Evolutionary conservation across 345 rosid genomes (phyloP), one percentile per base, ranked within the genome.

Genomic region (Microcos paniculata): DNA sequence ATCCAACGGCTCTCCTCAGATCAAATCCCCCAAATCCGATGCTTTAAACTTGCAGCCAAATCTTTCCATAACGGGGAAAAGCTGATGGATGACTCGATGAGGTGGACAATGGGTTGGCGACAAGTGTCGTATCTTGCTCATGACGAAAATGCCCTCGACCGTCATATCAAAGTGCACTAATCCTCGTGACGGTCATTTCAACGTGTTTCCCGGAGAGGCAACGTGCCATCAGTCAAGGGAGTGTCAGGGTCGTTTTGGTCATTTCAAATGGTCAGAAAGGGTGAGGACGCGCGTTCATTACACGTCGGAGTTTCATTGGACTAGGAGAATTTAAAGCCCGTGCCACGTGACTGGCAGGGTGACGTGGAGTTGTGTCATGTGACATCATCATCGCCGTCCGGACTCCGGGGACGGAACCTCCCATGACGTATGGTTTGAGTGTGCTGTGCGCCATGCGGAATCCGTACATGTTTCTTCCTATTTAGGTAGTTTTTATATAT

Each of bases 141-240:
- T 70, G 63, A 48, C 52, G 62, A 66, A 76, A 40, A 70, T 40
- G 62, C 84, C 82, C 62, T 71, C 13, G 1, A 55, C 76, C 59
- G 74, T 82, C 84, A 78, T 78, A 80, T 80, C 88, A 43, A 73
- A 59, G 6, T 14, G 16, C 81, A 8, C 70, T 0, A 16, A 66
- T 66, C 79, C 76, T 76, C 19, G 58, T 63, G 43, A 21, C 40
- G 35, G 73, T 75, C 76, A 62, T 53, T 62, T 78, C 79, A 38
- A 35, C 53, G 35, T 7, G 23, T 6, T 66, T 26, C 8, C 49
- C 18, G 42, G 45, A 12, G 26, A 3, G 38, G n/a, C 38, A 58
- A 26, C 13, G 63, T 8, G 28, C 55, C n/a, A 23, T 28, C 38
- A 59, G n/a, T 59, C 63, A 2, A 31, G 12, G 13, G 0, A 10